phyloP scores from a whole-genome alignment of 345 rosid genomes.

The Firmiana major region DNA sequence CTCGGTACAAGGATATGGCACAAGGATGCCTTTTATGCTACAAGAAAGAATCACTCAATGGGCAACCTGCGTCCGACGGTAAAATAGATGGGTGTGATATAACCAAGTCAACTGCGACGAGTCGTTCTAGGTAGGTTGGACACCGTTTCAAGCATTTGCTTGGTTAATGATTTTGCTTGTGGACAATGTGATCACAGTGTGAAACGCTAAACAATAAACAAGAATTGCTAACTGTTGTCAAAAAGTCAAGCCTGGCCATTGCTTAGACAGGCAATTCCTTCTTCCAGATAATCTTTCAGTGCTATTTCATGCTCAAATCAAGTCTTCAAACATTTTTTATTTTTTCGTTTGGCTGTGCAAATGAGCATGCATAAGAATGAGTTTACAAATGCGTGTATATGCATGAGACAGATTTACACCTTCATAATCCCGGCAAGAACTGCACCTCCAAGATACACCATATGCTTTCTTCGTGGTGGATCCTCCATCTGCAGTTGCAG shows the following conservation, averaged over 20 bases:
- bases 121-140: too few species aligned
- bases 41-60: not conserved
- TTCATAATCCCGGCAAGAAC: slow-evolving; percentile 99
- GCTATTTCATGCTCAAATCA: not conserved
- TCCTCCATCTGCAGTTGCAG: slow-evolving; percentile 86
- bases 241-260: slow-evolving; percentile 49
- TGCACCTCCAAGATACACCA: slow-evolving; percentile 98
- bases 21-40: not conserved
- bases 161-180: not conserved
- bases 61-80: not conserved
- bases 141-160: not conserved
- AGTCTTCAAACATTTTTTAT: not conserved
- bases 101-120: not conserved
- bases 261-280: slow-evolving; percentile 75
- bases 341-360: not conserved
- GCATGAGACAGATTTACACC: slow-evolving; percentile 32
- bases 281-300: slow-evolving; percentile 79
- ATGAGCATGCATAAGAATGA: not conserved
- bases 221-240: not conserved
- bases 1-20: not conserved
- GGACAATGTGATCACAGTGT: not conserved
- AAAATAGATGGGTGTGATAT: too few species aligned
- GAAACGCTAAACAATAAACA: not conserved
- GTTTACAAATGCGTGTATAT: not conserved
- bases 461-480: slow-evolving; percentile 97